Percentiles rank a stretch among this genome's conserved stretches.
Evolutionary conservation across 768 basidiomycete genomes (phyloP).

Genomic region (Russula olivacea): DNA sequence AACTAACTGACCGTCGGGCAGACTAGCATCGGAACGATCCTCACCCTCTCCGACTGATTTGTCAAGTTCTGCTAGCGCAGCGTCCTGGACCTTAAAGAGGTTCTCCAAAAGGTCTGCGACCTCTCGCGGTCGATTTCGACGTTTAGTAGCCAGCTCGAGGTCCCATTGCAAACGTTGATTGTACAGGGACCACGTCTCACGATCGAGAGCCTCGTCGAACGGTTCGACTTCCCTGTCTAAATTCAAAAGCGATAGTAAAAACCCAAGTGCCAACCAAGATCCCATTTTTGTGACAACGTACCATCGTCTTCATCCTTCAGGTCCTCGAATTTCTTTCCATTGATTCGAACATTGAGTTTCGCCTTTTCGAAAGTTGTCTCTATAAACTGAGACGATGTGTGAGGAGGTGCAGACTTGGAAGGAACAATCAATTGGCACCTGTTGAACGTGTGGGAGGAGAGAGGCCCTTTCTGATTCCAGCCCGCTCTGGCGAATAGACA

Average conservation of each 20-base stretch:
- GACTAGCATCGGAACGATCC: slow-evolving; percentile 17
- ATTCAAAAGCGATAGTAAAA: not conserved
- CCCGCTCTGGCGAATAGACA: slow-evolving; percentile 6
- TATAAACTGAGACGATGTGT: slow-evolving; percentile 17
- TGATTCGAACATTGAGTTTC: slow-evolving; percentile 23
- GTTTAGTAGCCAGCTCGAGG: slow-evolving; percentile 58
- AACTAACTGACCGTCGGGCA: slow-evolving; percentile 27
- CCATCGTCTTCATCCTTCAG: slow-evolving; percentile 18
- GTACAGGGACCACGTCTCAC: slow-evolving; percentile 74
- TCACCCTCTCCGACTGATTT: slow-evolving; percentile 24
- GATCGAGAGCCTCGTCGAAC: slow-evolving; percentile 83
- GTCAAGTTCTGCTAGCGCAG: slow-evolving; percentile 29
- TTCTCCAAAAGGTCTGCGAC: slow-evolving; percentile 41
- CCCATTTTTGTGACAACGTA: not conserved
- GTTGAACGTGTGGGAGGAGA: slow-evolving; percentile 17
- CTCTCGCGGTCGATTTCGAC: slow-evolving; percentile 55
- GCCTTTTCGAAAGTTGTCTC: slow-evolving; percentile 22
- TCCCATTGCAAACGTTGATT: slow-evolving; percentile 73
- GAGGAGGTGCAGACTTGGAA: not conserved
- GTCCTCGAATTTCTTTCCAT: slow-evolving; percentile 24
- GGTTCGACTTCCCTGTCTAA: slow-evolving; percentile 50
- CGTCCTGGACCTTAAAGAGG: slow-evolving; percentile 35
- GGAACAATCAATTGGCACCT: not conserved
- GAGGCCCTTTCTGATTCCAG: slow-evolving; percentile 9
- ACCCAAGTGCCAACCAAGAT: slow-evolving; percentile 1